Base-by-base conservation (phyloP, 2,329 filamentous ascomycete species). In the Trichoderma citrinoviride region DNA sequence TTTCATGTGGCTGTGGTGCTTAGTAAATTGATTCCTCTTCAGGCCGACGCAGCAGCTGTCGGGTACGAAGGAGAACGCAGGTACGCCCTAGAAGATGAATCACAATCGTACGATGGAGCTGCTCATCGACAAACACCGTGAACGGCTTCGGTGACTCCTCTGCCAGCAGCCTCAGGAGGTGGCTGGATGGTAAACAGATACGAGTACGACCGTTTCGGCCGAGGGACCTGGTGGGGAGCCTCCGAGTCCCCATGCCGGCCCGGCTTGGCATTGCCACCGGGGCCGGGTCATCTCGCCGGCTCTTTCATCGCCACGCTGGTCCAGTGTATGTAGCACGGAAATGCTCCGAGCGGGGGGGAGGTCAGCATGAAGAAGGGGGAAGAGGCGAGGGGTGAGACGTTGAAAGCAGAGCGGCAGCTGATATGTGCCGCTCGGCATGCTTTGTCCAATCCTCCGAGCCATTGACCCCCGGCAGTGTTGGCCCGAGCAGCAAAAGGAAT, bases 1-100 rank as follows among this genome's bases (percentile, higher is more conserved):
- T 43, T 19, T 21, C 46, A 61, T 52, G 57, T 61, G 57, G 57
- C 57, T 61, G 57, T 61, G 57, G 33, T 55, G 52, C 52, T 55
- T 55, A 55, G 52, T 40, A 23, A 55, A 55, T 6, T n/a, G 7
- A 19, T 27, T 17, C 23, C 23, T 50, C 21, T 17, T 43, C 29
- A 25, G 47, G 47, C 56, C 33, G 7, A 25, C 7, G 41, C 37
- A 43, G 7, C 37, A 41, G 23, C 33, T 41, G 49, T 17, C 27
- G 44, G 56, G 29, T 33, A 49, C 21, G 15, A 29, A n/a, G 21
- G 29, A 17, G 17, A 2, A 41, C 12, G 19, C 23, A 29, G 29
- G 3, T 41, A 41, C 46, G 56, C 33, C 56, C 19, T 7, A 12
- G 17, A 7, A 25, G 27, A 33, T 41, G 44, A 27, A 60, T 50